Evolutionary conservation across 495 filamentous ascomycete species (phyloP), one percentile per base, ranked within the genome.

Genomic region (Penicillium turbatum): DNA sequence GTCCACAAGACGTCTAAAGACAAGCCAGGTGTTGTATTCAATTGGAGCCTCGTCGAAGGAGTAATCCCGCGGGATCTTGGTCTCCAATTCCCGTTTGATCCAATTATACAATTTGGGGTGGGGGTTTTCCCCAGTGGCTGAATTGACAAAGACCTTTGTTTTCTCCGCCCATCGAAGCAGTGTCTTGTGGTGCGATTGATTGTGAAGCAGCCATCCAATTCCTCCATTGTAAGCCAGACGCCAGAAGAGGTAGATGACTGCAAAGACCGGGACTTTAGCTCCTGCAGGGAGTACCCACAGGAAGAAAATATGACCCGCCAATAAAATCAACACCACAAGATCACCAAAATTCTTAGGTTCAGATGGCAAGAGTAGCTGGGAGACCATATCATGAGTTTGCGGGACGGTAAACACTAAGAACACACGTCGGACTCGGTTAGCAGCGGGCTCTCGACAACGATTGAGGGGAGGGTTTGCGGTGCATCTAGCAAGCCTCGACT

Each of bases 21-120:
- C 82, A 15, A 98, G 83, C 93, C 93, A 98, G 43, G 95, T 95
- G 73, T 98, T 98, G 79, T 96, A 98, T 79, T 98, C 93, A 70
- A 97, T 78, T 9, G 93, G 93, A 1, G 92, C 90, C 49, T 87
- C 77, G 59, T 93, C 91, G 64, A 98, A 96, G 50, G 87, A 86
- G 76, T 97, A 98, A 71, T 97, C 91, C 59, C 86, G 75, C 5
- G 88, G 89, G 52, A 98, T 95, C 73, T 97, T 96, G 57, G 87
- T 87, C 74, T 97, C 90, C 72, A 96, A 78, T 67, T 98, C 93
- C 37, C 77, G 73, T 65, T 96, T 93, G 61, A 98, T 74, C 60
- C 92, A 73, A 19, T 80, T 79, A 75, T 93, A 96, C 40, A 96
- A 72, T 68, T 76, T 78, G 36, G 93, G 90, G 40, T 87, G 82